Base-by-base conservation (phyloP, 2,329 filamentous ascomycete species). In the Catunica adiposa region DNA sequence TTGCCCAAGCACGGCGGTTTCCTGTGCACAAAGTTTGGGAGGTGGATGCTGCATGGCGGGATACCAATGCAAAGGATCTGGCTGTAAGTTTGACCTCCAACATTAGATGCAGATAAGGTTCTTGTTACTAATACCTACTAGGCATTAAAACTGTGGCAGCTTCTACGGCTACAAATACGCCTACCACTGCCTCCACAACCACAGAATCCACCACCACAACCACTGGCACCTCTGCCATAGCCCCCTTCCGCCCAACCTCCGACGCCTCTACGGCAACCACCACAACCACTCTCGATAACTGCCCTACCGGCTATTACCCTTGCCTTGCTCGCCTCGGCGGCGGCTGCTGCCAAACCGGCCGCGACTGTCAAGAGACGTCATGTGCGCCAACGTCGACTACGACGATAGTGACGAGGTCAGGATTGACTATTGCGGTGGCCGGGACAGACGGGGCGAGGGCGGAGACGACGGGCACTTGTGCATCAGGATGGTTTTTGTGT, bases 221-320 rank as follows among this genome's bases (percentile, higher is more conserved):
- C 40, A 66, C 66, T 17, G 63, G 71, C 9, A 74, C 72, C 3
- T 54, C 62, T 60, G 40, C 58, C 50, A 44, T 60, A 59, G 34
- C 54, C 25, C 37, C 54, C 56, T n/a, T 62, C 57, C 54, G 61
- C 58, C 37, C 61, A 17, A 64, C 63, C 5, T 65, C 63, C 20
- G 44, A 50, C 31, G 69, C 69, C 8, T 62, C 66, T 17, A 63
- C 66, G 48, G 68, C 69, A 9, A 65, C 69, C 11, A 53, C 51
- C 5, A 63, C 66, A 22, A 68, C 69, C 51, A 69, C 66, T 9
- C 64, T 62, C 51, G 48, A 61, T 64, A 56, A 61, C 62, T 97
- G 90, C 62, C 90, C 90, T 0, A 89, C 83, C 0, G 89, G 89
- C 1, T 97, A 89, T 72, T 97, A 97, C 67, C 83, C 87, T 53